Evolutionary conservation across 371 early-diverging fungal genomes (phyloP), one percentile per base, ranked within the genome.

Genomic region (Circinella minor): DNA sequence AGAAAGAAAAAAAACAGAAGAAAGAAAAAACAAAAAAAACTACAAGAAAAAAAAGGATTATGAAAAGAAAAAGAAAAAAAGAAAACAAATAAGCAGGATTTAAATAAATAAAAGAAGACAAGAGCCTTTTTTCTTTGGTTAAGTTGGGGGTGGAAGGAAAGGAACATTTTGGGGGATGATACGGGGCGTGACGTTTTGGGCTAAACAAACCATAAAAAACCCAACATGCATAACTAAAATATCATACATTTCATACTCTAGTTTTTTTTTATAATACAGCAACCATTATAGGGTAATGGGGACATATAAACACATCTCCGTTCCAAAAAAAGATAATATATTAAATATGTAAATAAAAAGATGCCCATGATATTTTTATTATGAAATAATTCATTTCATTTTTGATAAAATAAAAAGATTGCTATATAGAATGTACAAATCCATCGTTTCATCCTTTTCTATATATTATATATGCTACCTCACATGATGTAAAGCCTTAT

Each of bases 141-240:
- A 43, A 9, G 6, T 43, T 43, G 43, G 43, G 43, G 51, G 51
- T 5, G 51, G 51, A 15, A 17, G 51, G 5, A 51, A 51, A 51
- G 27, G 4, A 57, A 57, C 43, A 9, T 43, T 9, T 43, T 9
- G 11, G 11, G 43, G 11, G 11, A n/a, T 20, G 57, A 57, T 57
- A 34, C 57, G 57, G 57, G 20, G 57, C 57, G 57, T 57, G 57
- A 37, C 57, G 57, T 57, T 27, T 57, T 57, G 57, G 57, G 27
- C 57, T 57, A 57, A 57, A 57, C 57, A 57, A 57, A 57, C 57
- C 27, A 57, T 57, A 54, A n/a, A n/a, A 8, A 54, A 9, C 43
- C 54, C 6, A 54, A 15, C 15, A 54, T 54, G 9, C 15, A n/a
- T 18, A 54, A 13, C 54, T 6, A 1, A 6, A 39, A 9, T 43